Percentiles rank a stretch among this genome's conserved stretches.
Conservation (phyloP, 257 asterid species). For the Striga asiatica region DNA sequence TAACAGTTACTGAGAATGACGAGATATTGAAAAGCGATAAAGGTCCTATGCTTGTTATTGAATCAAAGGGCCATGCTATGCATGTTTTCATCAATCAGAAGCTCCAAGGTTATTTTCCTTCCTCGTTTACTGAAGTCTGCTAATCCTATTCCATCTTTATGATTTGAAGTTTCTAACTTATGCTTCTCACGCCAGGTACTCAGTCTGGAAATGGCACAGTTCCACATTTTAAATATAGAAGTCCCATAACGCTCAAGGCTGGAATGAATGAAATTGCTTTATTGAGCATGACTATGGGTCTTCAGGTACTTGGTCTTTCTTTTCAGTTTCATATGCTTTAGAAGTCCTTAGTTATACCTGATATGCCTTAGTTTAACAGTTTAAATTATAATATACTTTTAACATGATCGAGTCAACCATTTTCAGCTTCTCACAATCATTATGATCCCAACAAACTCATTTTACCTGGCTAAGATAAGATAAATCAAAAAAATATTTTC, state of each 20-base stretch:
- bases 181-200: conserved; percentile 52
- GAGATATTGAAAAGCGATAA: conserved; percentile 40
- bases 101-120: conserved; percentile 52
- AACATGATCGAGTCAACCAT: too few relatives aligned
- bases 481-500: too few relatives aligned
- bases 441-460: too few relatives aligned
- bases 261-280: conserved; percentile 77
- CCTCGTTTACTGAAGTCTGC: neutral
- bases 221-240: conserved; percentile 38
- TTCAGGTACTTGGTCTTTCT: conserved; percentile 38
- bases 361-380: too few relatives aligned
- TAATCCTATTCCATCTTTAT: conserved; percentile 6
- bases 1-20: conserved; percentile 45
- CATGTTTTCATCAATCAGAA: conserved; percentile 69
- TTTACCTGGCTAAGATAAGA: too few relatives aligned
- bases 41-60: conserved; percentile 52
- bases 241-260: conserved; percentile 48
- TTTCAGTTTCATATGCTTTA: neutral
- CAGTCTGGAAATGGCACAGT: conserved; percentile 74
- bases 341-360: too few relatives aligned
- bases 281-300: conserved; percentile 80
- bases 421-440: too few relatives aligned
- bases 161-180: conserved; percentile 8
- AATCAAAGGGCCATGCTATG: conserved; percentile 87
- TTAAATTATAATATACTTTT: too few relatives aligned